Conservation (phyloP, 1,284 basidiomycete species). For the Hypsizygus ulmarius region DNA sequence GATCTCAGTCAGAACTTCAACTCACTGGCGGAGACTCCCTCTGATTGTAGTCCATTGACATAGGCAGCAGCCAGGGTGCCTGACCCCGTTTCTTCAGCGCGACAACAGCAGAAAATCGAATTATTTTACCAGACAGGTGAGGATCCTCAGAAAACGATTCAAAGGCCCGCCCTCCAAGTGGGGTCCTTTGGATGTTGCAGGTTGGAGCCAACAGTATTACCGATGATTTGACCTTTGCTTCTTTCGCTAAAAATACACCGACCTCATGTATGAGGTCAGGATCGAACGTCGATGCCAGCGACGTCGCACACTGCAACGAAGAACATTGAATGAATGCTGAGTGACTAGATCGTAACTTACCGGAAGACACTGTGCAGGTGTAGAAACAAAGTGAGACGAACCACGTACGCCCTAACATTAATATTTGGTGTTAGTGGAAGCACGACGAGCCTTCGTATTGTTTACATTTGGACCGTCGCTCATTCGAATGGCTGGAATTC, state of each 20-base stretch:
- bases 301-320: conserved; percentile 56
- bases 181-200: conserved; percentile 67
- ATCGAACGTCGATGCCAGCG: conserved; percentile 65
- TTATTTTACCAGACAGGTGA: conserved; percentile 50
- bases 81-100: conserved; percentile 18
- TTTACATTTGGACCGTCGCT: conserved; percentile 63
- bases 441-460: background rate
- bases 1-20: conserved; percentile 6
- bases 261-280: conserved; percentile 49
- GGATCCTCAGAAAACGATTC: conserved; percentile 73
- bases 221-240: conserved; percentile 63
- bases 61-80: conserved; percentile 62
- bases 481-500: conserved; percentile 64
- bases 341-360: conserved; percentile 30
- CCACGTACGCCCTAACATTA: conserved; percentile 56
- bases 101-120: background rate
- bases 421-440: conserved; percentile 11
- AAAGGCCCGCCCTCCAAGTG: conserved; percentile 62
- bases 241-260: conserved; percentile 56
- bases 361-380: conserved; percentile 62
- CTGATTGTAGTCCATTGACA: conserved; percentile 62
- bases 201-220: conserved; percentile 65
- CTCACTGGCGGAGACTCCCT: conserved; percentile 57
- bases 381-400: conserved; percentile 61
- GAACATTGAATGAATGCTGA: conserved; percentile 3